Conservation (phyloP, 2,329 filamentous ascomycete genomes). For the Phaeosphaeria sp. region DNA sequence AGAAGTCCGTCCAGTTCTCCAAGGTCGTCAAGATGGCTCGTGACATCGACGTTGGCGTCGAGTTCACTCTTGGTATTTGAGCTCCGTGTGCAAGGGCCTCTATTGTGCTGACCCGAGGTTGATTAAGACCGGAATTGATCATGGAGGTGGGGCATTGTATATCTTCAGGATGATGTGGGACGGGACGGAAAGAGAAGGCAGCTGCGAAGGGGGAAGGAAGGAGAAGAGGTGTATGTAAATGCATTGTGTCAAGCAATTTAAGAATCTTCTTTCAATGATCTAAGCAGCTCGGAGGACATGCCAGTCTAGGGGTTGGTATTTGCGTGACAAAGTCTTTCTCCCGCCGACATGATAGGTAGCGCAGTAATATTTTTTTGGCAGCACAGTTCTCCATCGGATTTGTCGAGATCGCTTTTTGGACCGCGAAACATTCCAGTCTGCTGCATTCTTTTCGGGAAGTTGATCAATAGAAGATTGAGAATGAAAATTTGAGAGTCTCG, state of each 20-base stretch:
- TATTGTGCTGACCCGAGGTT: neutral
- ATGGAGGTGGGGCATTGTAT: neutral
- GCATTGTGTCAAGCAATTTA: neutral
- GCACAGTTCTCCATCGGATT: no score
- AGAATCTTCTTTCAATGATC: neutral
- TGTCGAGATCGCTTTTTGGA: no score
- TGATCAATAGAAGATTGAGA: no score
- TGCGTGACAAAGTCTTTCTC: no score
- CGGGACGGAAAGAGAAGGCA: neutral
- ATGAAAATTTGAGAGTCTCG: no score
- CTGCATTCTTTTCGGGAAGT: no score
- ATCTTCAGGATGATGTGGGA: neutral
- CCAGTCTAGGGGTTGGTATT: no score
- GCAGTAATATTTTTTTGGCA: no score
- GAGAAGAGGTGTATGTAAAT: neutral
- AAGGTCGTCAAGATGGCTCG: slow-evolving; percentile 99
- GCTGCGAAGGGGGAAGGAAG: neutral
- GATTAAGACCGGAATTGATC: neutral
- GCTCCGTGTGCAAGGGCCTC: slow-evolving; percentile 7
- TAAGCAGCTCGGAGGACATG: neutral
- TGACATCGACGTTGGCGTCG: slow-evolving; percentile 93
- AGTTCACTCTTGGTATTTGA: slow-evolving; percentile 75
- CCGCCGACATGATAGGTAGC: no score
- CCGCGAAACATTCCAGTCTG: no score
- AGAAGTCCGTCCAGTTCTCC: slow-evolving; percentile 98